Evolutionary conservation across 2,329 filamentous ascomycete species (phyloP), one percentile per base, ranked within the genome.

Genomic region (Dryadomyces sulphureus): DNA sequence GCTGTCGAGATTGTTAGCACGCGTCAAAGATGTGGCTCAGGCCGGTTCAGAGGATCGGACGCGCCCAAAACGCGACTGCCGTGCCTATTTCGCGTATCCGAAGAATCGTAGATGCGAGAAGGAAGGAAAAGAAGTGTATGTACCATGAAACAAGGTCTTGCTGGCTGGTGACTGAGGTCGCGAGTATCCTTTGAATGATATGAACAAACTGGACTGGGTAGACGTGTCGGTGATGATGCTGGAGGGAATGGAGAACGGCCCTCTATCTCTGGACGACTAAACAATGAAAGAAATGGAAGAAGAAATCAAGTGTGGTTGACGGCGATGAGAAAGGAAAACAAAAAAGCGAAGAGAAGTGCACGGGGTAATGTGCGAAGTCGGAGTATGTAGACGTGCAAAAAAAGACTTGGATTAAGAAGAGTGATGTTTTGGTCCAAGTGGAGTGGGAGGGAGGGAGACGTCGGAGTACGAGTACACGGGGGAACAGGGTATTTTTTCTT

Each of bases 341-440:
- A 43, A 24, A 40, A 16, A 17, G 24, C 12, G 34, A 43, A 32
- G n/a, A 30, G 35, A 41, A 36, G 20, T 43, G 41, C 30, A 43
- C 41, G 20, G 20, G 41, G 19, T 43, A 24, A 32, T 43, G 39
- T 7, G 27, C 7, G 7, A 30, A 38, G 35, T 19, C 5, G 38
- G 19, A 14, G 25, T 22, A 32, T 14, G 34, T 14, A 36, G 21
- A 45, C 21, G 38, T 34, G 30, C 41, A 40, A 47, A 46, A 47
- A 36, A 41, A 48, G 25, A 40, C 42, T 32, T 38, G 38, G 36
- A 40, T 57, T 54, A 54, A 53, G 53, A 43, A 49, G 44, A 47
- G 41, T 39, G 51, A 53, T 52, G 49, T 57, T 49, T 49, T 49
- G 54, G 54, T 54, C 50, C 50, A 54, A 52, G 52, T 53, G 50